Percentiles rank a stretch among this genome's conserved stretches.
Evolutionary conservation across 2,329 filamentous ascomycete genomes (phyloP).

Genomic region (Curvularia hawaiiensis): DNA sequence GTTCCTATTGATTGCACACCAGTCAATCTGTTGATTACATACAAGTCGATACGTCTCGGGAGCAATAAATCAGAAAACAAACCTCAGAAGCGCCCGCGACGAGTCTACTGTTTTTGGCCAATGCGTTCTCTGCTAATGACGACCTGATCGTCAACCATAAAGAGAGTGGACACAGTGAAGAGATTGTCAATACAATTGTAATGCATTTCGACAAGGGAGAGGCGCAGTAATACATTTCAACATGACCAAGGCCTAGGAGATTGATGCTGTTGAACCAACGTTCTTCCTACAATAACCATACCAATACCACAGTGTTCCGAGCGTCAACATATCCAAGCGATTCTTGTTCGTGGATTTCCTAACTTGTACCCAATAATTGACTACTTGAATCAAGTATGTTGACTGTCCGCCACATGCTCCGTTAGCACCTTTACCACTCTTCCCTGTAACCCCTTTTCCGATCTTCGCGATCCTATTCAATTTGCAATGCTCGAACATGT

Average conservation of each 20-base stretch:
- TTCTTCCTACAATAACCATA: not conserved
- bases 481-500: not conserved
- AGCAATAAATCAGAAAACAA: not conserved
- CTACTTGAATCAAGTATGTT: not conserved
- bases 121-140: not conserved
- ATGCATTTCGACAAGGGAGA: not conserved
- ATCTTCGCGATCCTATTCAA: not conserved
- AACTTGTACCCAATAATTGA: not conserved
- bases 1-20: not conserved
- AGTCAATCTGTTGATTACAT: too few relatives aligned
- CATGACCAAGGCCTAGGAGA: too few relatives aligned
- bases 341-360: not conserved
- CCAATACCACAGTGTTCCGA: not conserved
- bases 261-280: too few relatives aligned
- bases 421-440: not conserved
- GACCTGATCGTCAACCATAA: too few relatives aligned
- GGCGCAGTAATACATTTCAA: too few relatives aligned
- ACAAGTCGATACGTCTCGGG: not conserved
- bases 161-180: too few relatives aligned
- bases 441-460: not conserved
- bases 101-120: not conserved
- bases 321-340: not conserved
- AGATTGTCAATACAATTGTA: not conserved
- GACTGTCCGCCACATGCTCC: not conserved
- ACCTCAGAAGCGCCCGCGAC: not conserved